Conservation (phyloP, 2,329 filamentous ascomycete genomes). For the Clarireedia sp. region DNA sequence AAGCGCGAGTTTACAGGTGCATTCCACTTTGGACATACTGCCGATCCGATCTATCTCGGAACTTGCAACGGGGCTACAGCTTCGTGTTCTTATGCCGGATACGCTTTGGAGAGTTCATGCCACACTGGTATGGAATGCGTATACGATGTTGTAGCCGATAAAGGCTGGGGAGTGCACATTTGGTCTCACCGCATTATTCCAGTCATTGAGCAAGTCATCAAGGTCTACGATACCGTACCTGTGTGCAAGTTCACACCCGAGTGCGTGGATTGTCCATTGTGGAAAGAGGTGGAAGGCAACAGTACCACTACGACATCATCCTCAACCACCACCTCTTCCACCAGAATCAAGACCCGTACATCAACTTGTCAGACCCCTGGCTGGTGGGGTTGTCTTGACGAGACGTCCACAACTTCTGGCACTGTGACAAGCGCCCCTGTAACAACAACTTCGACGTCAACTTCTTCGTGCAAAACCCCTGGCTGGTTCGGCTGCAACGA, state of each 20-base stretch:
- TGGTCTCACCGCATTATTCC: slow-evolving; percentile 84
- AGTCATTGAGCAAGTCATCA: slow-evolving; percentile 81
- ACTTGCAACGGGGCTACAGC: slow-evolving; percentile 87
- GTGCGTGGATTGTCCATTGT: slow-evolving; percentile 83
- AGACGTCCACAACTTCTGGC: slow-evolving; percentile 22
- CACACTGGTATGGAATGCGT: slow-evolving; percentile 82
- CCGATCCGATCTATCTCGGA: slow-evolving; percentile 90
- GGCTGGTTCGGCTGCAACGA: slow-evolving; percentile 45
- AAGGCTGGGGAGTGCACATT: slow-evolving; percentile 86
- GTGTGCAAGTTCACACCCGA: slow-evolving; percentile 67
- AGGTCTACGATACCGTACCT: slow-evolving; percentile 74
- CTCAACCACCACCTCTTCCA: slow-evolving; percentile 38
- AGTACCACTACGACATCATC: slow-evolving; percentile 64
- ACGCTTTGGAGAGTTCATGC: slow-evolving; percentile 88
- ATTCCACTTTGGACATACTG: slow-evolving; percentile 91
- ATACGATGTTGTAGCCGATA: slow-evolving; percentile 86
- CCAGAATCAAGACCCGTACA: slow-evolving; percentile 62
- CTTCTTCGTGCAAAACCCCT: slow-evolving; percentile 34
- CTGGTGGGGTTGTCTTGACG: slow-evolving; percentile 57
- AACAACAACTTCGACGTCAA: slow-evolving; percentile 21
- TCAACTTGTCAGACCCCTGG: slow-evolving; percentile 85
- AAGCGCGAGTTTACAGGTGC: slow-evolving; percentile 64
- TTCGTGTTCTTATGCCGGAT: slow-evolving; percentile 83
- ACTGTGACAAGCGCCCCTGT: slow-evolving; percentile 18
- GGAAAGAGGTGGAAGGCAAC: slow-evolving; percentile 74